phyloP scores from a whole-genome alignment of 2,329 filamentous ascomycete genomes.

The Aspergillus niger region DNA sequence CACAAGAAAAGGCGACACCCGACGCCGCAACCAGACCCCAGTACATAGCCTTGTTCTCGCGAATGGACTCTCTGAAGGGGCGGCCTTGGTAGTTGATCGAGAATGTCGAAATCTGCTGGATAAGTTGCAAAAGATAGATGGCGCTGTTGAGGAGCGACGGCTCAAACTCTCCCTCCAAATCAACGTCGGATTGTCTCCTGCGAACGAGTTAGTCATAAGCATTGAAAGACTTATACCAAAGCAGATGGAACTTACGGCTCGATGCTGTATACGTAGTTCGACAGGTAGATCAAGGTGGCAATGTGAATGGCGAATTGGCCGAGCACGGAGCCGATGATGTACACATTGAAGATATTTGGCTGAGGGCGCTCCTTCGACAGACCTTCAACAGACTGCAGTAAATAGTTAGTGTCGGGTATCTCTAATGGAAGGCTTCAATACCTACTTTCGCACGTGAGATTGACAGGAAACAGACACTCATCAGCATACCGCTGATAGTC shows the following conservation, averaged over 20 bases:
- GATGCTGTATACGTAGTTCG: slow-evolving; percentile 79
- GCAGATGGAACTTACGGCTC: slow-evolving; percentile 67
- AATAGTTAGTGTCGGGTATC: slow-evolving; percentile 15
- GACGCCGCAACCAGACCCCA: slow-evolving; percentile 91
- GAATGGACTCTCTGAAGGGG: slow-evolving; percentile 93
- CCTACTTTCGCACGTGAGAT: slow-evolving; percentile 88
- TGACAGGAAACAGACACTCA: slow-evolving; percentile 98
- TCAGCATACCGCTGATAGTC: slow-evolving; percentile 98
- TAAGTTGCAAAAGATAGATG: slow-evolving; percentile 94
- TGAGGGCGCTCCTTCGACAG: slow-evolving; percentile 96
- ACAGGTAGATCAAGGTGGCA: slow-evolving; percentile 89
- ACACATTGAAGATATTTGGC: slow-evolving; percentile 98
- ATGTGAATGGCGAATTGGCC: slow-evolving; percentile 98
- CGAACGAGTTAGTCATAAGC: slow-evolving; percentile 34
- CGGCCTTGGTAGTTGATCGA: slow-evolving; percentile 99
- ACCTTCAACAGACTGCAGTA: slow-evolving; percentile 74
- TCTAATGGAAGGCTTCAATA: not conserved
- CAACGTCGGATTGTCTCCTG: slow-evolving; percentile 64
- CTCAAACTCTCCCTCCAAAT: slow-evolving; percentile 91
- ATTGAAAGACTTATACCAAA: not conserved
- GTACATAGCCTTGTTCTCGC: slow-evolving; percentile 97
- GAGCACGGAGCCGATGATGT: slow-evolving; percentile 96
- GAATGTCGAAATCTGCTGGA: slow-evolving; percentile 98
- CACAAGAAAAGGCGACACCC: slow-evolving; percentile 88
- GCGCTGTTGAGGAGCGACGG: slow-evolving; percentile 95